Base-by-base conservation (phyloP, 441 rosid species). In the Omphalea diandra region DNA sequence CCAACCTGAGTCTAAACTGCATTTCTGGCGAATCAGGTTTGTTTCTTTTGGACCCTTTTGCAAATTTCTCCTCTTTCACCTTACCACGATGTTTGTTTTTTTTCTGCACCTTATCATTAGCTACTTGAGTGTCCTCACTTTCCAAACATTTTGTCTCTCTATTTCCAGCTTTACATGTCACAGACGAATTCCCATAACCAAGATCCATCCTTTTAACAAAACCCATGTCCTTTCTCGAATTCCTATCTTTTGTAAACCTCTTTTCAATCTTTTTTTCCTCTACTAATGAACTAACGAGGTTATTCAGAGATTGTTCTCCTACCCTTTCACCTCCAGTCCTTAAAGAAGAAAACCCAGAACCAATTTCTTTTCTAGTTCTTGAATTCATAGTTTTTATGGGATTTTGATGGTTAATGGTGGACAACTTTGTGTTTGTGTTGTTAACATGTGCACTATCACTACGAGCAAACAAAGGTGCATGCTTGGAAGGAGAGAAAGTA, bases 1-100 rank as follows among this genome's bases (percentile, higher is more conserved):
- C 94, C 83, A 89, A 75, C 49, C 70, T 65, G 55, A 69, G 55
- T 55, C 81, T 76, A 52, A 80, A 67, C 67, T 65, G 38, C 40
- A 58, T 49, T 69, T 41, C 82, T 7, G 76, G 73, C 11, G 72
- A 32, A 43, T 77, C 83, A 60, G 9, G 69, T 77, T 77, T 77
- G 41, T 61, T 63, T 52, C 62, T 77, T 79, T 72, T 76, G 8
- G 75, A 69, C 77, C 61, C 52, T 63, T 80, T 75, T 41, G 40
- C 62, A 32, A 29, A 53, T 36, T 17, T 74, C 67, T 50, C 68
- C 60, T 60, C 70, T 74, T 69, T 66, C 46, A 67, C 63, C 57
- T 69, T 68, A 68, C 66, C 46, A 53, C 56, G 69, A 35, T 60
- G 57, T 53, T 67, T 58, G 6, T 54, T 38, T 55, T 33, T 76